These are phyloP conservation scores for Linnemannia schmuckeri DNA, from an alignment of 192 early-diverging fungal genomes.

Conservation along the genomic window DNA sequence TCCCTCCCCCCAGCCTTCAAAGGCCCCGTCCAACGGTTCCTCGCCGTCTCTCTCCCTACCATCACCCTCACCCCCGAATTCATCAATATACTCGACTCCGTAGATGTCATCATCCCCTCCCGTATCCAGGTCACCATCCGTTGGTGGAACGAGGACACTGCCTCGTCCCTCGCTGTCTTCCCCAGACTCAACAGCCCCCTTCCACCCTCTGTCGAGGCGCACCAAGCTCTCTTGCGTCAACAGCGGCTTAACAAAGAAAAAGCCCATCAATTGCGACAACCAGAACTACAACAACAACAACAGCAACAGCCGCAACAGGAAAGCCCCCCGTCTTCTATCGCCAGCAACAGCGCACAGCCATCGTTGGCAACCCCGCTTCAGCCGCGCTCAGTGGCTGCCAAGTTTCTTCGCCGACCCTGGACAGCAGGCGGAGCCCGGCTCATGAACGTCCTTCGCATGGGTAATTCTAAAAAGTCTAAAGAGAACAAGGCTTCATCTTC, in stretches of 20 bases:
- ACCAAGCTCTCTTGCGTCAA: slow-evolving; percentile 24
- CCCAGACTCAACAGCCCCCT: slow-evolving; percentile 47
- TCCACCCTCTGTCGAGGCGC: slow-evolving; percentile 11
- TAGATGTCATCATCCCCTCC: slow-evolving; percentile 38
- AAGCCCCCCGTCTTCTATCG: not conserved
- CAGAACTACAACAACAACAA: not conserved
- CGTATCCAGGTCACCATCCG: slow-evolving; percentile 52
- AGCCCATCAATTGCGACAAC: not conserved
- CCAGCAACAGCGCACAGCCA: slow-evolving; percentile 1
- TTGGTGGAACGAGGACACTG: slow-evolving; percentile 54
- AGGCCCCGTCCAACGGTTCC: slow-evolving; percentile 44
- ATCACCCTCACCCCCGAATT: slow-evolving; percentile 49
- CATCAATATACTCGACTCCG: slow-evolving; percentile 38
- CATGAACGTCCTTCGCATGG: slow-evolving; percentile 19
- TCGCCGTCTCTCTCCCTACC: slow-evolving; percentile 46
- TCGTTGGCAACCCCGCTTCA: not conserved
- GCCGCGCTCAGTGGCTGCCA: not conserved
- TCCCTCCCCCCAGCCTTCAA: slow-evolving; percentile 52
- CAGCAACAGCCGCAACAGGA: not conserved
- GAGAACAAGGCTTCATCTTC: not conserved
- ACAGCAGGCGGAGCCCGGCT: slow-evolving; percentile 24
- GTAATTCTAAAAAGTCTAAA: slow-evolving; percentile 14
- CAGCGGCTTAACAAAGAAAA: not conserved
- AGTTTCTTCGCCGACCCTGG: slow-evolving; percentile 27
- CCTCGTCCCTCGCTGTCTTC: slow-evolving; percentile 40